Base-by-base conservation (phyloP, 208 protist genomes). In the Acanthamoeba triangularis region DNA sequence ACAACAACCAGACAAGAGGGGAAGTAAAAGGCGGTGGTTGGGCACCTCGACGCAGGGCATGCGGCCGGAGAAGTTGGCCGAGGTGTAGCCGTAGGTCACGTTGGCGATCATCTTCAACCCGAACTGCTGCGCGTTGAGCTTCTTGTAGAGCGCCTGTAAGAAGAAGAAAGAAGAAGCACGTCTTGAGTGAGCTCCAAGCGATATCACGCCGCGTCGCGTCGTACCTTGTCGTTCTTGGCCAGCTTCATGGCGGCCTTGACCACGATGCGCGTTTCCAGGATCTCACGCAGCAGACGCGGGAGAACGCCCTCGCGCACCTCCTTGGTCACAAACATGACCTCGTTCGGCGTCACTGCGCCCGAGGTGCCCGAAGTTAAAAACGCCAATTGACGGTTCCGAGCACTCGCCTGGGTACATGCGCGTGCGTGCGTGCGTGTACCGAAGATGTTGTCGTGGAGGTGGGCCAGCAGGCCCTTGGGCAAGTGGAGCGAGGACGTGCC, bases 11-110 rank as follows among this genome's bases (percentile, higher is more conserved):
- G n/a, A n/a, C n/a, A n/a, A n/a, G n/a, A n/a, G n/a, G n/a, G n/a
- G n/a, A n/a, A n/a, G n/a, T n/a, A n/a, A n/a, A n/a, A n/a, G n/a
- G 28, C 5, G 25, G 41, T 80, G 37, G 20, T 13, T n/a, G 33
- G 28, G 6, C 76, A 98, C 74, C 49, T 99, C 98, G 18, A 97
- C 95, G 93, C 98, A 98, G 20, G 98, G 98, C 98, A 99, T 99
- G 69, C 98, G 95, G 7, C 98, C 98, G n/a, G 97, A 98, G 76
- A 98, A 98, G 30, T 92, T 97, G 0, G 98, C 98, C 10, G 96
- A 84, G 5, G 98, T 98, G 78, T 99, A 99, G 3, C 98, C 98
- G 96, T 98, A 99, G 6, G 98, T 98, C 16, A 99, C 98, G 85
- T 99, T 99, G 25, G 98, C 98, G 49, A 99, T 98, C 90, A 99